Evolutionary conservation across 805 yeast species (phyloP).

Genomic region (Lachancea waltii): DNA sequence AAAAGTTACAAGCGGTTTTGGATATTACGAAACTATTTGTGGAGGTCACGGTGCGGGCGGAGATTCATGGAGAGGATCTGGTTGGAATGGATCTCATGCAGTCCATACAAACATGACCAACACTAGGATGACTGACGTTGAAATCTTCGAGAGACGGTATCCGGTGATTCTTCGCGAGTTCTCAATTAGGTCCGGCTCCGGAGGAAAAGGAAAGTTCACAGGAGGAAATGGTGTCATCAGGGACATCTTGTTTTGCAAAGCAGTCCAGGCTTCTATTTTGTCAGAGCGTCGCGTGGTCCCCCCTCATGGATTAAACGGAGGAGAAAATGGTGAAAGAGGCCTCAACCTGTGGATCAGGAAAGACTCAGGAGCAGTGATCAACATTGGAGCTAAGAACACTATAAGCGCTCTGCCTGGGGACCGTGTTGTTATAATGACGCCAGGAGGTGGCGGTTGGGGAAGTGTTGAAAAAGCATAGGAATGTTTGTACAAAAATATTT

Average conservation of each 20-base stretch:
- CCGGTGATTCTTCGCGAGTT: slow-evolving; percentile 75
- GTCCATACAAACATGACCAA: slow-evolving; percentile 93
- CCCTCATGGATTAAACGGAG: slow-evolving; percentile 86
- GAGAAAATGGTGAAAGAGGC: slow-evolving; percentile 70
- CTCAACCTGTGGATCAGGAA: slow-evolving; percentile 47
- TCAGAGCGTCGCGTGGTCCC: slow-evolving; percentile 81
- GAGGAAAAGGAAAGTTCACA: slow-evolving; percentile 63
- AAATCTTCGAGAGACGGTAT: slow-evolving; percentile 79
- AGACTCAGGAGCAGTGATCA: slow-evolving; percentile 32
- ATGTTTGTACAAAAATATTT: too few relatives aligned
- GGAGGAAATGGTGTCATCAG: slow-evolving; percentile 89
- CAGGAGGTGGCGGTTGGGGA: slow-evolving; percentile 88
- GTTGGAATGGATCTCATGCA: slow-evolving; percentile 83
- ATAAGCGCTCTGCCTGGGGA: slow-evolving; percentile 56
- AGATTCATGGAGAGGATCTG: slow-evolving; percentile 48
- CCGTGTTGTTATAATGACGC: slow-evolving; percentile 59
- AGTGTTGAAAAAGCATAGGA: not conserved
- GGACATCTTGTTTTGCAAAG: slow-evolving; percentile 71
- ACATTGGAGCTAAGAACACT: slow-evolving; percentile 68
- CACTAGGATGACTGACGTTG: slow-evolving; percentile 88
- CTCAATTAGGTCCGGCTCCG: slow-evolving; percentile 63
- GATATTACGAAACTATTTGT: slow-evolving; percentile 90
- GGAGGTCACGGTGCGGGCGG: slow-evolving; percentile 88
- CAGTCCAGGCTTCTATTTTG: slow-evolving; percentile 69
- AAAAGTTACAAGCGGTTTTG: slow-evolving; percentile 53